Evolutionary conservation across 1,284 basidiomycete species (phyloP).

Genomic region (Cutaneotrichosporon cyanovorans): DNA sequence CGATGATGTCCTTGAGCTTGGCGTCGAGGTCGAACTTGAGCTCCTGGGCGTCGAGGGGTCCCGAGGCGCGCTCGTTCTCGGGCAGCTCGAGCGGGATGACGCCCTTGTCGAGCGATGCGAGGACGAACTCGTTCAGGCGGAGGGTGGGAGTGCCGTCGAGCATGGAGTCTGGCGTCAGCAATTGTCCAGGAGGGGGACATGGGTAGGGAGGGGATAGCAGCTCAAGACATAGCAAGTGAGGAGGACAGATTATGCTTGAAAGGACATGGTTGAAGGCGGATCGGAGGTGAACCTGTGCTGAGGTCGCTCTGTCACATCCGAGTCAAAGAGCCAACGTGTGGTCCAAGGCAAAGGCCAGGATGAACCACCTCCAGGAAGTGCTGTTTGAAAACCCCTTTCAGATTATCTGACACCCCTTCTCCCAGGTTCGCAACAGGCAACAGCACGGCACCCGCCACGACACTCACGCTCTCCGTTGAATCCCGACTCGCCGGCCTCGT

Average conservation of each 20-base stretch:
- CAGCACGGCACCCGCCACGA: too few species aligned
- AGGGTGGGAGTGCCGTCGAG: conserved; percentile 88
- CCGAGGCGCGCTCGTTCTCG: conserved; percentile 43
- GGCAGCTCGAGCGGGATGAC: conserved; percentile 61
- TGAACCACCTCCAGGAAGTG: not conserved
- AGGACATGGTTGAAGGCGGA: too few species aligned
- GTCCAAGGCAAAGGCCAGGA: too few species aligned
- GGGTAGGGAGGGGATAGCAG: not conserved
- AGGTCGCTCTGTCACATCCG: too few species aligned
- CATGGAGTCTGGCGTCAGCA: conserved; percentile 34
- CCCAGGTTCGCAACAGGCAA: conserved; percentile 21
- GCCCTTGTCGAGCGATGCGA: conserved; percentile 68
- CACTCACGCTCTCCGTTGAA: conserved; percentile 56
- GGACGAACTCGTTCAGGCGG: conserved; percentile 88
- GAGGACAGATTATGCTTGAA: too few species aligned
- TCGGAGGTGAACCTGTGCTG: too few species aligned
- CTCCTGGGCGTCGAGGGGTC: conserved; percentile 54
- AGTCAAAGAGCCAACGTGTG: too few species aligned
- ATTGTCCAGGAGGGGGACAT: not conserved
- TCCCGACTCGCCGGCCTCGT: conserved; percentile 85
- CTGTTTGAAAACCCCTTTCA: not conserved
- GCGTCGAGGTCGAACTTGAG: conserved; percentile 65
- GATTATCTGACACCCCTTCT: too few species aligned
- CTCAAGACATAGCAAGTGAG: too few species aligned
- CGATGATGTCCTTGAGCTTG: conserved; percentile 46